These are phyloP conservation scores for Colletotrichum sp. DNA, from an alignment of 2,329 filamentous ascomycete species.

Conservation along the genomic window DNA sequence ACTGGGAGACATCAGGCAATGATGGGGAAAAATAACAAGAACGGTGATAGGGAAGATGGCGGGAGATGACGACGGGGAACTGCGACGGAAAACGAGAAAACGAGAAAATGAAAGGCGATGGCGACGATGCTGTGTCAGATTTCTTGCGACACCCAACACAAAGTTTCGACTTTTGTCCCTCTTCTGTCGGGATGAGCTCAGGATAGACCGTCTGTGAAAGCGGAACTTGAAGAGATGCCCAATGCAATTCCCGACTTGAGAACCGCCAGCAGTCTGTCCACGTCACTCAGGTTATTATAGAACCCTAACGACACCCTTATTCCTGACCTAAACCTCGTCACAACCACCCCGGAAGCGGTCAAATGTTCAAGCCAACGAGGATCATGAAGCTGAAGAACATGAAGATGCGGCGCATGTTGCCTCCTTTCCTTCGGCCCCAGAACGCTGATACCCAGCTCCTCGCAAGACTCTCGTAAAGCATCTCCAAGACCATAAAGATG, in stretches of 20 bases:
- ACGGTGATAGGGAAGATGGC: background rate
- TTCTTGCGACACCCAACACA: accelerated
- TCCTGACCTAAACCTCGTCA: constrained; percentile 29
- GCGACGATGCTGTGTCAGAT: accelerated
- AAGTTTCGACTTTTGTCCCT: background rate
- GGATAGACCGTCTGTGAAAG: background rate
- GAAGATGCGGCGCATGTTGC: constrained; percentile 32
- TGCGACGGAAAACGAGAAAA: too few relatives aligned
- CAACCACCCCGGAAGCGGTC: constrained; percentile 3
- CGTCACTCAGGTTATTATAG: constrained; percentile 28
- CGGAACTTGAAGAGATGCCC: background rate
- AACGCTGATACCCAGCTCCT: constrained; percentile 24
- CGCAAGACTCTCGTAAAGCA: constrained; percentile 22
- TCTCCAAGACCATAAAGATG: constrained; percentile 29
- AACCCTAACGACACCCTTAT: constrained; percentile 32
- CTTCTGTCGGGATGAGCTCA: background rate
- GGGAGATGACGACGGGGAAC: background rate
- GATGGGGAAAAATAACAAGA: background rate
- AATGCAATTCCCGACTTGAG: background rate
- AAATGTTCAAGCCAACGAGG: constrained; percentile 26
- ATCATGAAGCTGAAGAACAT: constrained; percentile 28
- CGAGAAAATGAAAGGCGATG: background rate
- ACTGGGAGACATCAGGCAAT: background rate
- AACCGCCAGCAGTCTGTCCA: constrained; percentile 18
- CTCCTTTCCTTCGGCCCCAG: constrained; percentile 24